phyloP scores from a whole-genome alignment of 345 rosid species.

The Pistacia integerrima region DNA sequence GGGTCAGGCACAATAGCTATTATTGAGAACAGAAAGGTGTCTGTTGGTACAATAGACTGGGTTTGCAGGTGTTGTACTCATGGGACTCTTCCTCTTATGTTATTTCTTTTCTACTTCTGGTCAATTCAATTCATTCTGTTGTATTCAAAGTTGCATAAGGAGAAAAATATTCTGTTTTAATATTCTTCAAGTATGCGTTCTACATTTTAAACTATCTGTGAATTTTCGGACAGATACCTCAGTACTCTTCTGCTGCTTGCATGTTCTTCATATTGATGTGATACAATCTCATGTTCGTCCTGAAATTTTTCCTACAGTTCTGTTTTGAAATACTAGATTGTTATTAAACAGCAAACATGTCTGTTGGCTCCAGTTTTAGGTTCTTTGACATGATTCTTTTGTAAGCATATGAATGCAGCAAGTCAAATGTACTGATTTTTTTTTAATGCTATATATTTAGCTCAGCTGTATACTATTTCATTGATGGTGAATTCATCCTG shows the following conservation, averaged over 20 bases:
- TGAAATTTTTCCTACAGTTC: too few species aligned
- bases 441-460: background rate
- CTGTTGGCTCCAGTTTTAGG: background rate
- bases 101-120: conserved; percentile 1
- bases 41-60: conserved; percentile 94
- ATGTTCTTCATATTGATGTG: too few species aligned
- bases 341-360: background rate
- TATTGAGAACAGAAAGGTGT: conserved; percentile 63
- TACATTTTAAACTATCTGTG: background rate
- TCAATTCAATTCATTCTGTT: conserved; percentile 1
- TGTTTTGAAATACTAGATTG: too few species aligned
- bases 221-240: background rate
- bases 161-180: background rate
- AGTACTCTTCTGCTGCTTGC: background rate
- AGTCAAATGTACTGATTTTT: background rate
- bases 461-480: background rate
- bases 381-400: background rate
- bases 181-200: background rate
- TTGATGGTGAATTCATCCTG: background rate
- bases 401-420: background rate
- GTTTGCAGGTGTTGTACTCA: conserved; percentile 58
- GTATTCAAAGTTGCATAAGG: background rate
- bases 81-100: conserved; percentile 10
- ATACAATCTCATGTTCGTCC: too few species aligned
- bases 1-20: conserved; percentile 89